Percentiles rank a stretch among this genome's conserved stretches.
Conservation (phyloP, 768 basidiomycete species). For the Boletus reticuloceps region DNA sequence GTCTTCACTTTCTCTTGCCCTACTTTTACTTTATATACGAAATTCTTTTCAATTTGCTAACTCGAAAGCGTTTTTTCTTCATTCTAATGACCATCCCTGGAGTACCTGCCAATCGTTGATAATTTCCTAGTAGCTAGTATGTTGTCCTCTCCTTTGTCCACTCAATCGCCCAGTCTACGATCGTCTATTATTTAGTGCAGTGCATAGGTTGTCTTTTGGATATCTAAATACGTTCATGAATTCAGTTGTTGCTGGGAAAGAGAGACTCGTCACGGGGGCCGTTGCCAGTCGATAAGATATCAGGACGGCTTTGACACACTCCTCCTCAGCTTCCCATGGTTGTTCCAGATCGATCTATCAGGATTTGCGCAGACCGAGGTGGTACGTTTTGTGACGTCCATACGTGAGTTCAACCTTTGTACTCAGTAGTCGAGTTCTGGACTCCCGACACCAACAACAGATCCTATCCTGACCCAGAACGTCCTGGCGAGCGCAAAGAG, state of each 20-base stretch:
- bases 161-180: background rate
- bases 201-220: constrained; percentile 19
- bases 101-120: constrained; percentile 25
- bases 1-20: background rate
- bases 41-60: constrained; percentile 11
- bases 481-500: constrained; percentile 61
- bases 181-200: constrained; percentile 11
- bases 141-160: constrained; percentile 23
- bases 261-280: constrained; percentile 1
- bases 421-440: background rate
- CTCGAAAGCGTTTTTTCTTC: constrained; percentile 5
- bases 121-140: constrained; percentile 16
- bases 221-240: constrained; percentile 9
- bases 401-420: constrained; percentile 47
- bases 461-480: constrained; percentile 72
- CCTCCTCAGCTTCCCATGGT: constrained; percentile 1
- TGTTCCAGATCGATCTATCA: constrained; percentile 73
- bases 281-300: constrained; percentile 4
- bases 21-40: constrained; percentile 1
- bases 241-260: constrained; percentile 5
- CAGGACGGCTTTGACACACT: background rate
- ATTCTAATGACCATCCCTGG: constrained; percentile 22
- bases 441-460: constrained; percentile 30
- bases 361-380: constrained; percentile 85
- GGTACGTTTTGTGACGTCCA: constrained; percentile 93